phyloP scores from a whole-genome alignment of 2,329 filamentous ascomycete genomes.

The Allantophomopsis lycopodina region DNA sequence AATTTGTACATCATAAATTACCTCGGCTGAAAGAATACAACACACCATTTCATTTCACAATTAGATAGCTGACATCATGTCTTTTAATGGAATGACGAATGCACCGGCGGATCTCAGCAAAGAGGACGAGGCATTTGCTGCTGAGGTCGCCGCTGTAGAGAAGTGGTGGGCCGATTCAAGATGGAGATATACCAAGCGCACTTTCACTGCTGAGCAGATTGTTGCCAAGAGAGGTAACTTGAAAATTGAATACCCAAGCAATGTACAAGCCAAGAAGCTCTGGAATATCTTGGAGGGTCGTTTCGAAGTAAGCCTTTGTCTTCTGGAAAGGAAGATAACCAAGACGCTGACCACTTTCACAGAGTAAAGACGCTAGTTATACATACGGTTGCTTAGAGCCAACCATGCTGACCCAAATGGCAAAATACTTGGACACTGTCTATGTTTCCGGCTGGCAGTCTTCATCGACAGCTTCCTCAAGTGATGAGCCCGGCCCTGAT shows the following conservation, averaged over 20 bases:
- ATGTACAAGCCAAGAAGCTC: slow-evolving; percentile 81
- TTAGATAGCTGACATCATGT: slow-evolving; percentile 8
- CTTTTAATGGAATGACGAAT: slow-evolving; percentile 40
- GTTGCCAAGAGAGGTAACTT: slow-evolving; percentile 88
- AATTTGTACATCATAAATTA: too few species aligned
- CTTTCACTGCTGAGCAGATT: slow-evolving; percentile 94
- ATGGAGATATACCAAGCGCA: slow-evolving; percentile 85
- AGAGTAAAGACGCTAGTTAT: slow-evolving; percentile 78
- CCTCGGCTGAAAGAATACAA: too few species aligned
- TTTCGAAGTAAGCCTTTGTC: slow-evolving; percentile 49
- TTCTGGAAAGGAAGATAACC: too few species aligned
- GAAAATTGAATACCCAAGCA: slow-evolving; percentile 85
- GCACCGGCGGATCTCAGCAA: slow-evolving; percentile 37
- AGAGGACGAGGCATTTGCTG: slow-evolving; percentile 41
- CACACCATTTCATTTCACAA: too few species aligned
- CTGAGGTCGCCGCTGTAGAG: slow-evolving; percentile 81
- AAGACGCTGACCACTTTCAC: slow-evolving; percentile 1
- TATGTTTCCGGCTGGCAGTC: slow-evolving; percentile 99
- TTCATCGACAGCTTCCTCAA: slow-evolving; percentile 87
- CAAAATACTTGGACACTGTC: slow-evolving; percentile 94
- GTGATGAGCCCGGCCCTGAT: slow-evolving; percentile 94
- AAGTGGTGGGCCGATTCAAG: slow-evolving; percentile 86
- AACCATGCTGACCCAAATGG: slow-evolving; percentile 98
- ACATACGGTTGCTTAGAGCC: slow-evolving; percentile 97
- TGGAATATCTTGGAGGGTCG: slow-evolving; percentile 80